Evolutionary conservation across 345 rosid genomes (phyloP), one percentile per base, ranked within the genome.

Genomic region (Boechera stricta): DNA sequence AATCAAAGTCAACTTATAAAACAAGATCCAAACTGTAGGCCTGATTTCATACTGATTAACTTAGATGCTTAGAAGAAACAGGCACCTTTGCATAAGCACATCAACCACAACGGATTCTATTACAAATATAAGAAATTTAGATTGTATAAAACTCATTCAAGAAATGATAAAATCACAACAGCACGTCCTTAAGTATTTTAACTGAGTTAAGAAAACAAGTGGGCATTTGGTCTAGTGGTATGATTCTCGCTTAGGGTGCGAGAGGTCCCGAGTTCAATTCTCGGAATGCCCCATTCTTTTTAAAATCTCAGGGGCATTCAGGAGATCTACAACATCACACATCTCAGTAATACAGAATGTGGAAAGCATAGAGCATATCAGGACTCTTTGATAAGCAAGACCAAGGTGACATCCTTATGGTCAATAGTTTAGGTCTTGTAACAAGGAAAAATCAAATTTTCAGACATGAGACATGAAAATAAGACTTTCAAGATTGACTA

Each of bases 231-330:
- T 90, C 90, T 87, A 85, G 90, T 89, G 91, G 89, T 79, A 89
- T 85, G 90, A 90, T 89, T 87, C 91, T 92, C 87, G 90, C 96
- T 92, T 90, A 69, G 91, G 91, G 91, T 90, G 90, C 88, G 86
- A 88, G 89, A 90, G 90, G 91, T 87, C 97, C 93, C 90, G 88
- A 87, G 91, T 91, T 89, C 91, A 69, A 91, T 91, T 89, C 91
- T 89, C 87, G 90, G 89, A 93, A 93, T 88, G 82, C 84, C 86
- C 84, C 86, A 26, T 33, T 59, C n/a, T 26, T 41, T 62, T 63
- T 63, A 0, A 5, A 69, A 15, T 67, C 29, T 67, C 32, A 48
- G 32, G 58, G 70, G 7, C 44, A 66, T 32, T 16, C 52, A 61
- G 51, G 59, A 33, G 29, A 28, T 11, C 39, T 52, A 72, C 38